Base-by-base conservation (phyloP, 192 early-diverging fungal genomes). In the Entrophospora sp. region DNA sequence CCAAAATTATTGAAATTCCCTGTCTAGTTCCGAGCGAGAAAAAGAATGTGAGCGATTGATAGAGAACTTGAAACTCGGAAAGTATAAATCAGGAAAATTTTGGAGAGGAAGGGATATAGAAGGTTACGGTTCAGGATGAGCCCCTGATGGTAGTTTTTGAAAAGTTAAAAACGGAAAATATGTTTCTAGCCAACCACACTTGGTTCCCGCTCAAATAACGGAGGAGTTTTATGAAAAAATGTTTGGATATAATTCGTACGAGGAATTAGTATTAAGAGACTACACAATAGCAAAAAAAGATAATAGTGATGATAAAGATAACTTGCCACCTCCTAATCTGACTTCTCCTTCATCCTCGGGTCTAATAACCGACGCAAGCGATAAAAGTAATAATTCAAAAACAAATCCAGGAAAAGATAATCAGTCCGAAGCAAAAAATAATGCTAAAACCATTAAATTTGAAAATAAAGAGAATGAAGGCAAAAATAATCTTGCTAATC, bases 141-240 rank as follows among this genome's bases (percentile, higher is more conserved):
- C 24, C 9, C 9, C 12, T 22, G 48, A 49, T 49, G 48, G 48
- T 49, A n/a, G 9, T 49, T 49, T 49, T 9, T 49, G 48, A 49
- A 14, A n/a, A 49, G 18, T 49, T 49, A 49, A 49, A 49, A 49
- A 49, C 20, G 48, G 48, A 49, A 49, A 49, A 49, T 49, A n/a
- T 49, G 48, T 49, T 49, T 49, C 48, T 49, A n/a, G 20, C 20
- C 9, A 9, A n/a, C 48, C 48, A n/a, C 48, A 49, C 48, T n/a
- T n/a, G 18, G 48, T 49, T 9, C 48, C 48, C 5, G 7, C 7
- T 49, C 48, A 49, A 49, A 49, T 49, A n/a, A n/a, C 48, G 48
- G 48, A 49, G 20, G 48, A 49, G 48, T 49, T 49, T 49, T n/a
- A n/a, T 9, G 24, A 49, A 49, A 49, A 22, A 49, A 22, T n/a